Evolutionary conservation across 2,329 filamentous ascomycete species (phyloP).

Genomic region (Talaromyces sp.): DNA sequence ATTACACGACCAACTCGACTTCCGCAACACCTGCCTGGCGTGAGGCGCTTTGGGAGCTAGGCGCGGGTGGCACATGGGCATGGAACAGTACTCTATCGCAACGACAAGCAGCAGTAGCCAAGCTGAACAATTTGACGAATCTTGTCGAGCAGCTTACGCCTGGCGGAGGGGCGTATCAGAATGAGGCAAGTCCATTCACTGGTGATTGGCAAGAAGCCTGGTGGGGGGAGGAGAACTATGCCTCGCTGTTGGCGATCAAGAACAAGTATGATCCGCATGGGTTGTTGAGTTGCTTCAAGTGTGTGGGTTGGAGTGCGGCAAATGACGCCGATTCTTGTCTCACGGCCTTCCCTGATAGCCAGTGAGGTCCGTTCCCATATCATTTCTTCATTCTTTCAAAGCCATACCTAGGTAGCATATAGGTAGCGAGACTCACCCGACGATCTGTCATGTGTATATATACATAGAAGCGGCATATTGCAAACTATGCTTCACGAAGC

Average conservation of each 20-base stretch:
- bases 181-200: not conserved
- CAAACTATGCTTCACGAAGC: too few relatives aligned
- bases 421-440: too few relatives aligned
- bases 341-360: not conserved
- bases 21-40: not conserved
- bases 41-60: not conserved
- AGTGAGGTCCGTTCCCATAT: too few relatives aligned
- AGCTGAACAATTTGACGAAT: not conserved
- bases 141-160: not conserved
- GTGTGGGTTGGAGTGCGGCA: not conserved
- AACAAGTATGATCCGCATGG: conserved; percentile 6
- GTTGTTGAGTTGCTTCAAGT: not conserved
- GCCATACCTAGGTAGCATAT: too few relatives aligned
- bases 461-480: too few relatives aligned
- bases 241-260: conserved; percentile 10
- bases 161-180: not conserved
- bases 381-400: too few relatives aligned
- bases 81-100: not conserved
- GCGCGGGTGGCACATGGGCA: not conserved
- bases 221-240: conserved; percentile 14
- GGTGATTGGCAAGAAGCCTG: conserved; percentile 3
- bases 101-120: not conserved
- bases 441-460: too few relatives aligned
- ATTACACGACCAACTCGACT: not conserved
- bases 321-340: not conserved